These are phyloP conservation scores for Colletotrichum incanum DNA, from an alignment of 2,329 filamentous ascomycete species.

Conservation along the genomic window DNA sequence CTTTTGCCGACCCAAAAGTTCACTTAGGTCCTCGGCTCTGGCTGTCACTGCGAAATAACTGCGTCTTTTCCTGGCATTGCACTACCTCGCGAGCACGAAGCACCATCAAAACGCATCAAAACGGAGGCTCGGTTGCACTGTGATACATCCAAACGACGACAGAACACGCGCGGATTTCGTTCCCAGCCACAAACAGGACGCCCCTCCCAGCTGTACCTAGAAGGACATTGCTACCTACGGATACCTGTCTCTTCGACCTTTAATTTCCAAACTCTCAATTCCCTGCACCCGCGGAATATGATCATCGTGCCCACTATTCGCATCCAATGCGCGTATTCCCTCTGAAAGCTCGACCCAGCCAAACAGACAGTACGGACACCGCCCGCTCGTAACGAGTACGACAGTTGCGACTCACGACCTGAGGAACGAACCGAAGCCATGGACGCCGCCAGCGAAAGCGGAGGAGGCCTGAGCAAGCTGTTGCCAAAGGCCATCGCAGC, in stretches of 20 bases:
- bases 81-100: not conserved
- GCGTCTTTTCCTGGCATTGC: not conserved
- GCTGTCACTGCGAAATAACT: not conserved
- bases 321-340: conserved; percentile 34
- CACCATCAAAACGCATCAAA: not conserved
- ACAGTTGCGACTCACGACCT: conserved; percentile 16
- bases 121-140: not conserved
- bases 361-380: conserved; percentile 1
- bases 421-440: conserved; percentile 18
- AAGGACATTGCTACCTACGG: not conserved
- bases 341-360: conserved; percentile 26
- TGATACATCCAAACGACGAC: not conserved
- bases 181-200: not conserved
- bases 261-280: conserved; percentile 33
- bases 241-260: conserved; percentile 14
- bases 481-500: conserved; percentile 67
- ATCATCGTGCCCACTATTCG: conserved; percentile 35
- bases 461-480: conserved; percentile 61
- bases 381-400: conserved; percentile 28
- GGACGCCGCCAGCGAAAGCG: conserved; percentile 29
- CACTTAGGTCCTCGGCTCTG: not conserved
- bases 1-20: not conserved
- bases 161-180: not conserved
- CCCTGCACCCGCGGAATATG: conserved; percentile 17
- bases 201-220: not conserved